Evolutionary conservation across 1,284 basidiomycete genomes (phyloP).

Genomic region (Malassezia equina): DNA sequence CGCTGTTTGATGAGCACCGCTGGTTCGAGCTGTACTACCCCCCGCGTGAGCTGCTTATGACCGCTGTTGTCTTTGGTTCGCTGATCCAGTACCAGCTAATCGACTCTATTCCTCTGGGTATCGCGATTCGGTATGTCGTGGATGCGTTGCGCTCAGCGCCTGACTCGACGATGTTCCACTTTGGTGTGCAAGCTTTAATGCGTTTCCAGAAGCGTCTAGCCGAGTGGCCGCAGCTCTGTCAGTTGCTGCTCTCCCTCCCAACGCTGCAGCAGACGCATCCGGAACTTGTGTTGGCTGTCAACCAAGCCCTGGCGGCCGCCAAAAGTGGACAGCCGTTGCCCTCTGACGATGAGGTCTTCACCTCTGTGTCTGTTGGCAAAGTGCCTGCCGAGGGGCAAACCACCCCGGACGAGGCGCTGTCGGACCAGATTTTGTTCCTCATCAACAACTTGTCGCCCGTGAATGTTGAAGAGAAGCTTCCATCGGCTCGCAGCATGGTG

Average conservation of each 20-base stretch:
- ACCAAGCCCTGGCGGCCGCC: conserved; percentile 26
- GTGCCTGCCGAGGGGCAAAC: conserved; percentile 19
- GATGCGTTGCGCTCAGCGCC: conserved; percentile 70
- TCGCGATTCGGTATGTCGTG: conserved; percentile 91
- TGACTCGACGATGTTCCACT: conserved; percentile 87
- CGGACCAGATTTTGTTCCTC: conserved; percentile 92
- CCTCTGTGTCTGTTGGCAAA: not conserved
- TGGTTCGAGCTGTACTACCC: conserved; percentile 93
- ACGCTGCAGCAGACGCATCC: conserved; percentile 77
- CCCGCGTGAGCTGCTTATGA: conserved; percentile 85
- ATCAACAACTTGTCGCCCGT: conserved; percentile 92
- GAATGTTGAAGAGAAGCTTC: conserved; percentile 68
- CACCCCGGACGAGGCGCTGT: conserved; percentile 71
- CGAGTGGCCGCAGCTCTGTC: conserved; percentile 89
- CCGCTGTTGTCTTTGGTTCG: conserved; percentile 89
- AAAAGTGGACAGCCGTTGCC: conserved; percentile 8
- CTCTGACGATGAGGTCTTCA: not conserved
- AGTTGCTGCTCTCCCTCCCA: conserved; percentile 75
- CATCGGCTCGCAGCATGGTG: conserved; percentile 30
- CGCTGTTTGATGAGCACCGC: conserved; percentile 98
- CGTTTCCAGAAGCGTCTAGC: conserved; percentile 76
- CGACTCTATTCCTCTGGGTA: conserved; percentile 87
- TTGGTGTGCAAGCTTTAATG: conserved; percentile 80
- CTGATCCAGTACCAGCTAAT: conserved; percentile 88
- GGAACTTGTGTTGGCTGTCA: conserved; percentile 55